Evolutionary conservation across 352 stramenopile species (phyloP).

Genomic region (Phytopythium chamaehyphon): DNA sequence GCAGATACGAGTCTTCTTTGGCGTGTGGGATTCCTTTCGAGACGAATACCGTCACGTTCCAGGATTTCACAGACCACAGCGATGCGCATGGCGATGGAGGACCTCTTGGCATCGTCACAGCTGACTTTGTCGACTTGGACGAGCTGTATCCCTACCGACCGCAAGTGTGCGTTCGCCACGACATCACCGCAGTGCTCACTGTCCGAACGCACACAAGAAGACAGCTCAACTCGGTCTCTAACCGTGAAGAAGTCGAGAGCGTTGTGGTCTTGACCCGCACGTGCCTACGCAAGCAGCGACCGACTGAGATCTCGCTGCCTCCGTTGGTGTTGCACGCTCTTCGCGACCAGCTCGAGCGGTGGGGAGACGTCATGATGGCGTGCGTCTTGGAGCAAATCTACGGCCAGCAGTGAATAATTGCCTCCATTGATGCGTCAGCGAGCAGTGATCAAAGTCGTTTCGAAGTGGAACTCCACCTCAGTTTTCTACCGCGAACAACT

Average conservation of each 20-base stretch:
- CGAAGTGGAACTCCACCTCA: no score
- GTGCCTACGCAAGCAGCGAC: slow-evolving; percentile 22
- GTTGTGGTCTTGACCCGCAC: slow-evolving; percentile 28
- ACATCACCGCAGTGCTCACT: slow-evolving; percentile 22
- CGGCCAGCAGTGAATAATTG: background rate
- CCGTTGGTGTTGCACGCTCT: slow-evolving; percentile 22
- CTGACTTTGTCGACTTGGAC: slow-evolving; percentile 33
- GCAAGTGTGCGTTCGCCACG: slow-evolving; percentile 19
- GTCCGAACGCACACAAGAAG: slow-evolving; percentile 14
- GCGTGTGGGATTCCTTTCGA: slow-evolving; percentile 24
- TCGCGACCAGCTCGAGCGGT: slow-evolving; percentile 34
- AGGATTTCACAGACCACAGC: slow-evolving; percentile 19
- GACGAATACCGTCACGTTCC: slow-evolving; percentile 1
- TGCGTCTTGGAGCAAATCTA: slow-evolving; percentile 18
- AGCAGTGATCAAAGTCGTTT: no score
- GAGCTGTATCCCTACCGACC: slow-evolving; percentile 33
- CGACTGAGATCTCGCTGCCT: slow-evolving; percentile 15
- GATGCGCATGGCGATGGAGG: slow-evolving; percentile 11
- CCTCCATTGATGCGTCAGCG: no score
- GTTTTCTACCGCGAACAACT: no score
- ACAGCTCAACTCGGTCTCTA: slow-evolving; percentile 4
- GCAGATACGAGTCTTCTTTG: slow-evolving; percentile 36
- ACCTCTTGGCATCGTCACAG: slow-evolving; percentile 21
- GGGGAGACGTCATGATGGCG: slow-evolving; percentile 40
- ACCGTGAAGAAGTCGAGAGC: slow-evolving; percentile 10